A percentile compares a stretch with the other conserved stretches of the same genome.
Evolutionary conservation across 352 stramenopile species (phyloP).

Genomic region (Poterioochromonas sp.): DNA sequence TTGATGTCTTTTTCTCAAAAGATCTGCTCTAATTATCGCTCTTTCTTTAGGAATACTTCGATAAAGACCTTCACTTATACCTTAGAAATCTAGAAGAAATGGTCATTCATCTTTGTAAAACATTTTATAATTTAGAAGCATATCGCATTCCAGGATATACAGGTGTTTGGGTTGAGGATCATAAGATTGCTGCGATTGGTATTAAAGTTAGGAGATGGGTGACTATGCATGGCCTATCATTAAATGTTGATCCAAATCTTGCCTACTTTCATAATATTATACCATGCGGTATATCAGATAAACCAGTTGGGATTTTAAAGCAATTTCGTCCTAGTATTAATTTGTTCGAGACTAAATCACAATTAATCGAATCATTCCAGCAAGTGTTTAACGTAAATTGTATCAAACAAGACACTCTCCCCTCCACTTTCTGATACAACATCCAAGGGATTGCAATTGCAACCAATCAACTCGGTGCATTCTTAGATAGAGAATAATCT

Average conservation of each 20-base stretch:
- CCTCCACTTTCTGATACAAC: too few relatives aligned
- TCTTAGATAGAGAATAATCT: too few relatives aligned
- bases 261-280: slow-evolving; percentile 85
- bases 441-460: too few relatives aligned
- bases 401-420: too few relatives aligned
- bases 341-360: too few relatives aligned
- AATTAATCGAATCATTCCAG: too few relatives aligned
- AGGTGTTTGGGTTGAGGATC: slow-evolving; percentile 85
- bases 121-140: slow-evolving; percentile 67
- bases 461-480: too few relatives aligned
- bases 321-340: too few relatives aligned
- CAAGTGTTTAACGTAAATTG: too few relatives aligned
- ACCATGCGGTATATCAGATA: slow-evolving; percentile 88
- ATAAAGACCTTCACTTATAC: slow-evolving; percentile 94
- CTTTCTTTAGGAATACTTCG: slow-evolving; percentile 56
- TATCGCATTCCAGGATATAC: slow-evolving; percentile 78
- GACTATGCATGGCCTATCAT: slow-evolving; percentile 92
- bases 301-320: slow-evolving; percentile 52
- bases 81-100: not conserved
- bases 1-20: not conserved
- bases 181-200: slow-evolving; percentile 58
- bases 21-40: not conserved
- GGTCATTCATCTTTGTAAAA: slow-evolving; percentile 83
- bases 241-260: slow-evolving; percentile 89
- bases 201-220: slow-evolving; percentile 64